Conservation (phyloP, 1,284 basidiomycete species). For the Ceratobasidium sp. region DNA sequence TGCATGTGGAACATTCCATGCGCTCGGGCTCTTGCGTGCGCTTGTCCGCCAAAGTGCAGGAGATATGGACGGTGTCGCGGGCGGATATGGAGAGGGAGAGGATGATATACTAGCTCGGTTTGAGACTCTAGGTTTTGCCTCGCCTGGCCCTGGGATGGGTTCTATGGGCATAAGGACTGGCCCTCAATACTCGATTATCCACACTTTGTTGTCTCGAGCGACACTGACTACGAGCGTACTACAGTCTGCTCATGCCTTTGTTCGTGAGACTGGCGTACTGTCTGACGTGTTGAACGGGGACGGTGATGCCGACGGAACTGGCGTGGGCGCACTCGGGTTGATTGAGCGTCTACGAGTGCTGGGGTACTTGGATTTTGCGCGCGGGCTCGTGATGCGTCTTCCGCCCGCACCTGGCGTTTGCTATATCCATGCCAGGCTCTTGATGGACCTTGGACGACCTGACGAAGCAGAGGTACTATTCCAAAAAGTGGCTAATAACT, state of each 20-base stretch:
- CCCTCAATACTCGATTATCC: conserved; percentile 76
- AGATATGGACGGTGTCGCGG: conserved; percentile 54
- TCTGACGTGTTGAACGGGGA: conserved; percentile 62
- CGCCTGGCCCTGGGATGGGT: conserved; percentile 32
- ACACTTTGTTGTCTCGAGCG: conserved; percentile 72
- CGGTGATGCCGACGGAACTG: conserved; percentile 54
- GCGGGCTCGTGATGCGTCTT: conserved; percentile 77
- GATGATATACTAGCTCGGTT: conserved; percentile 39
- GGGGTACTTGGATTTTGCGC: conserved; percentile 73
- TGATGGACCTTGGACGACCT: conserved; percentile 75
- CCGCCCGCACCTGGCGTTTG: conserved; percentile 80
- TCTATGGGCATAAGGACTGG: conserved; percentile 58
- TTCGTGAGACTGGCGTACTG: conserved; percentile 74
- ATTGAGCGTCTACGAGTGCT: conserved; percentile 76
- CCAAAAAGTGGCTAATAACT: conserved; percentile 80
- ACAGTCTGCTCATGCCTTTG: conserved; percentile 71
- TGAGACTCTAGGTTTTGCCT: conserved; percentile 41
- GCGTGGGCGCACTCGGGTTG: conserved; percentile 71
- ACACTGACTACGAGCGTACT: conserved; percentile 57
- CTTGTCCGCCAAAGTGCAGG: conserved; percentile 71
- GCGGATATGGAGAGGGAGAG: conserved; percentile 40
- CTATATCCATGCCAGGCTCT: conserved; percentile 79
- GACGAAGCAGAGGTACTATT: conserved; percentile 81
- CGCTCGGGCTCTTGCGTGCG: conserved; percentile 74
- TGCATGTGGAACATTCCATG: conserved; percentile 78